These are phyloP conservation scores for Arthrobotrys entomopaga DNA, from an alignment of 2,329 filamentous ascomycete species.

Conservation along the genomic window DNA sequence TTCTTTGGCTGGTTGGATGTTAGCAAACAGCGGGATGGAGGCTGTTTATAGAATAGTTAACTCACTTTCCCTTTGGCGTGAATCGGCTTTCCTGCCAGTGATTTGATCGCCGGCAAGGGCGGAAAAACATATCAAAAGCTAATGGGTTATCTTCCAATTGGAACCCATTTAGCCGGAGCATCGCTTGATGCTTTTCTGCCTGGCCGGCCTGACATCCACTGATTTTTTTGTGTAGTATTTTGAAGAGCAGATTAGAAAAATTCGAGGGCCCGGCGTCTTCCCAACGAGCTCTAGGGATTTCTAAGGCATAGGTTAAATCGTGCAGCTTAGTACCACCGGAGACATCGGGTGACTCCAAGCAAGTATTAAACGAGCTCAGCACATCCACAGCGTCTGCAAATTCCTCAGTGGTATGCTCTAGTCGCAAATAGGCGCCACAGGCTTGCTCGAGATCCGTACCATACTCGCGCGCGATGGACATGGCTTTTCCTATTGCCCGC, in stretches of 20 bases:
- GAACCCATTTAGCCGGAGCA: constrained; percentile 25
- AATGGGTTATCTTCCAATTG: constrained; percentile 20
- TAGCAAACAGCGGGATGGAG: background rate
- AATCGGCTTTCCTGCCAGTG: constrained; percentile 27
- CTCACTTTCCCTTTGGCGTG: constrained; percentile 15
- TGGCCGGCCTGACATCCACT: constrained; percentile 8
- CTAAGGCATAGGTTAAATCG: constrained; percentile 11
- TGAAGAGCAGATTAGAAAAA: constrained; percentile 14
- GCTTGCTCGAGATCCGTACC: background rate
- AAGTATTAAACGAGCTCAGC: constrained; percentile 18
- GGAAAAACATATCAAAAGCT: constrained; percentile 20
- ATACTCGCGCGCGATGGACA: background rate
- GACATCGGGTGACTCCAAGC: constrained; percentile 24
- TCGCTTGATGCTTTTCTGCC: constrained; percentile 6
- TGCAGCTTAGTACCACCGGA: constrained; percentile 7
- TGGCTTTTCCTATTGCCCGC: background rate
- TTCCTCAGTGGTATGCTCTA: constrained; percentile 3
- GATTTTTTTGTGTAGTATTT: constrained; percentile 11
- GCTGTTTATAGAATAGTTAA: constrained; percentile 8
- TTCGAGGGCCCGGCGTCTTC: constrained; percentile 14
- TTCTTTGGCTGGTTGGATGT: constrained; percentile 7
- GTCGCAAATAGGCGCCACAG: constrained; percentile 2
- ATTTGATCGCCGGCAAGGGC: constrained; percentile 7
- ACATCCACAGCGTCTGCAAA: constrained; percentile 2
- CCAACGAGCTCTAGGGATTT: constrained; percentile 21